These are phyloP conservation scores for Phlyctochytrium bullatum DNA, from an alignment of 192 early-diverging fungal genomes.

Conservation along the genomic window DNA sequence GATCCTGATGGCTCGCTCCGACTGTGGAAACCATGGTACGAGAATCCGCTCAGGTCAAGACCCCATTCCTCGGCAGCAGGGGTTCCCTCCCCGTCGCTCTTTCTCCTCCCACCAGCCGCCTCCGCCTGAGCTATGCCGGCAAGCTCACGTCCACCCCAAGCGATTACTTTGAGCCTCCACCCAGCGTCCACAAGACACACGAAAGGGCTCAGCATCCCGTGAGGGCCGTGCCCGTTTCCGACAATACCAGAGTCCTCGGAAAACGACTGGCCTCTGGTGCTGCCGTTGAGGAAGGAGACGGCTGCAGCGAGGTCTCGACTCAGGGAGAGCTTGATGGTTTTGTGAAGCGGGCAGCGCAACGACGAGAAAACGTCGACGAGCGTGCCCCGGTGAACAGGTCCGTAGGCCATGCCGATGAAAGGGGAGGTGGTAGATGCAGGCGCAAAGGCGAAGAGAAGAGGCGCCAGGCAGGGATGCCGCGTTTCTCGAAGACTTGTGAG, in stretches of 20 bases:
- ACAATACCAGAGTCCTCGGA: background rate
- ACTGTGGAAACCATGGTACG: background rate
- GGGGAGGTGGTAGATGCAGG: background rate
- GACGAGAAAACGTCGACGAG: constrained; percentile 17
- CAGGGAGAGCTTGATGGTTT: constrained; percentile 16
- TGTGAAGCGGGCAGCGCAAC: constrained; percentile 7
- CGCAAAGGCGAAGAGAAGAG: background rate
- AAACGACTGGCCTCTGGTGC: background rate
- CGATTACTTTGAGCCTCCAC: constrained; percentile 17
- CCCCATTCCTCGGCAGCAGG: constrained; percentile 1
- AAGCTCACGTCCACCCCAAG: background rate
- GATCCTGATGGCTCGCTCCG: constrained; percentile 7
- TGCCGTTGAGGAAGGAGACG: constrained; percentile 2
- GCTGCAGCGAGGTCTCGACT: constrained; percentile 16
- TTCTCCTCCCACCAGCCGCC: background rate
- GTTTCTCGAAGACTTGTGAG: background rate
- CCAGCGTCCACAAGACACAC: constrained; percentile 16
- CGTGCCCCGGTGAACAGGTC: background rate
- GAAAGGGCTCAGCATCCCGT: background rate
- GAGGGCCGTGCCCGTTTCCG: too few relatives aligned
- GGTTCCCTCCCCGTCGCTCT: background rate
- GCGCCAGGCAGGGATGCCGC: background rate
- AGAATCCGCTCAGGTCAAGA: background rate
- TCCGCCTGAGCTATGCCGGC: background rate
- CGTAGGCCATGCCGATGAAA: background rate